A percentile compares a stretch with the other conserved stretches of the same genome.
phyloP scores from a whole-genome alignment of 495 filamentous ascomycete species.

The Talaromyces borbonicus region DNA sequence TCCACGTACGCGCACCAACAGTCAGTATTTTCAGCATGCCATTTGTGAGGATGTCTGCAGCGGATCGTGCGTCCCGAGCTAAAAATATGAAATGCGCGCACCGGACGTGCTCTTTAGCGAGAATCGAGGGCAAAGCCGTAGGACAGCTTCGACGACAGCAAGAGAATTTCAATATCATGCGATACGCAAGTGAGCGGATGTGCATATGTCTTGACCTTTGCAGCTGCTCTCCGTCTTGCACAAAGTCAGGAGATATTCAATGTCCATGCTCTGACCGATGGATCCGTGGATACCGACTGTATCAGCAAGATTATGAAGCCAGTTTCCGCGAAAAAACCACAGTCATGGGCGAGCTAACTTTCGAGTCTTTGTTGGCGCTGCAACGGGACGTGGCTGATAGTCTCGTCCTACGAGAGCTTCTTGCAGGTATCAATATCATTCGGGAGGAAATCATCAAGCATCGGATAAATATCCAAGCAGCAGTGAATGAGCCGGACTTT shows the following conservation, averaged over 20 bases:
- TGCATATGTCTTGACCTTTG: constrained; percentile 28
- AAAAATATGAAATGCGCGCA: constrained; percentile 21
- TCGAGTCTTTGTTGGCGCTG: background rate
- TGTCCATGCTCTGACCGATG: constrained; percentile 31
- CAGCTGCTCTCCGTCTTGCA: constrained; percentile 25
- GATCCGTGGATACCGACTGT: constrained; percentile 13
- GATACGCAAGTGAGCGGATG: constrained; percentile 20
- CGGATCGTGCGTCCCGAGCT: constrained; percentile 11
- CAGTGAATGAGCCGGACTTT: too few species aligned
- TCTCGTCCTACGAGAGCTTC: background rate
- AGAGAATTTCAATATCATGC: constrained; percentile 11
- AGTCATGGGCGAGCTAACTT: constrained; percentile 2
- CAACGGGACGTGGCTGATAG: background rate
- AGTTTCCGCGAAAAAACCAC: constrained; percentile 1
- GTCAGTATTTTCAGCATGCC: constrained; percentile 1
- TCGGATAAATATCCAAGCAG: too few species aligned
- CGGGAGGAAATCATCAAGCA: constrained; percentile 8
- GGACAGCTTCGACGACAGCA: constrained; percentile 27
- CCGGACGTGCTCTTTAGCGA: constrained; percentile 21
- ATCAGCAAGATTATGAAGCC: background rate
- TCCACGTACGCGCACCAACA: constrained; percentile 14
- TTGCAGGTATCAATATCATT: constrained; percentile 2
- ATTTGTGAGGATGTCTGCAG: too few species aligned
- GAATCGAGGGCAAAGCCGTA: constrained; percentile 22
- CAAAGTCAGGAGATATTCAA: constrained; percentile 14